Evolutionary conservation across 345 rosid species (phyloP).

Genomic region (Tarenaya hassleriana): DNA sequence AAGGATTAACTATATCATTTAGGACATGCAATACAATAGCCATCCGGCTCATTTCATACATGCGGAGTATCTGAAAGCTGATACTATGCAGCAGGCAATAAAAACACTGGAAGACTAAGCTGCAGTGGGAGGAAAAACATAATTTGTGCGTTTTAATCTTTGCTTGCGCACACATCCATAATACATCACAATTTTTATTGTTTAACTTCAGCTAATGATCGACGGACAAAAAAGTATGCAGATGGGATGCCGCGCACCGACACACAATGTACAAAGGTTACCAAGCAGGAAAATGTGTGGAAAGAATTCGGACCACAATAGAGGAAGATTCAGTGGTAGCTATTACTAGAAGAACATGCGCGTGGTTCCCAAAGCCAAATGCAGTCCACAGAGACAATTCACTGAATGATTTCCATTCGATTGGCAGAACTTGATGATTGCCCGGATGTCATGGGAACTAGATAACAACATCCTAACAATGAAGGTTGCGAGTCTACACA

Average conservation of each 20-base stretch:
- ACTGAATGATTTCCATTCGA: too few species aligned
- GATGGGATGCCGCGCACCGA: conserved; percentile 1
- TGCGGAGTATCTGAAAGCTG: not conserved
- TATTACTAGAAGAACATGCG: too few species aligned
- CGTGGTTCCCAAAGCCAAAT: too few species aligned
- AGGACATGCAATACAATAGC: conserved; percentile 10
- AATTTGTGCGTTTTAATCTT: conserved; percentile 69
- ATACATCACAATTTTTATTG: conserved; percentile 7
- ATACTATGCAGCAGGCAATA: conserved; percentile 34
- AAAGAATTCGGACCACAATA: too few species aligned
- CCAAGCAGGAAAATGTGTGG: conserved; percentile 58
- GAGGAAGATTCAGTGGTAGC: too few species aligned
- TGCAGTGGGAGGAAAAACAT: conserved; percentile 49
- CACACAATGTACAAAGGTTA: conserved; percentile 90
- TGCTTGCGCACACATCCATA: conserved; percentile 75
- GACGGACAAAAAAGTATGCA: not conserved
- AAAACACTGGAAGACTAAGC: conserved; percentile 71
- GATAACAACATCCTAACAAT: too few species aligned
- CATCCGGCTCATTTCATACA: not conserved
- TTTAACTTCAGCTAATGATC: not conserved
- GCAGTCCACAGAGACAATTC: too few species aligned
- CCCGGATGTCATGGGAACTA: too few species aligned
- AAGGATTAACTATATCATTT: conserved; percentile 3
- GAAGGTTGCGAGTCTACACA: too few species aligned
- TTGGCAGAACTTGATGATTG: too few species aligned